Evolutionary conservation across 768 basidiomycete species (phyloP).

Genomic region (Leccinum longicurvipes): DNA sequence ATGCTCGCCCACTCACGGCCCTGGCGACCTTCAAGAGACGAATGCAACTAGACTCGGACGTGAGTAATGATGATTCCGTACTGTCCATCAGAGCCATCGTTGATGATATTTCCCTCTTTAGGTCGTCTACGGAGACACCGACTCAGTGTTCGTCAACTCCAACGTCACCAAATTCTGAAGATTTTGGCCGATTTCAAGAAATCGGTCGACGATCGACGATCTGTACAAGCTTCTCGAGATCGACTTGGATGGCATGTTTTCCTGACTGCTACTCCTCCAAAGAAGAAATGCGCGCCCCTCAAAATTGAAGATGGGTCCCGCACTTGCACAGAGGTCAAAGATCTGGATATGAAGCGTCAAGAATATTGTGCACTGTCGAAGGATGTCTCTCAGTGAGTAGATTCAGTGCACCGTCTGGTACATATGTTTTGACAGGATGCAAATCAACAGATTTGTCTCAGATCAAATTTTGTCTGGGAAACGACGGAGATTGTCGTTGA

Average conservation of each 20-base stretch:
- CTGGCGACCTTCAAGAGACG: conserved; percentile 97
- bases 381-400: conserved; percentile 80
- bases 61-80: conserved; percentile 38
- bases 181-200: conserved; percentile 93
- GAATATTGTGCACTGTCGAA: conserved; percentile 94
- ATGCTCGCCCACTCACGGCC: conserved; percentile 91
- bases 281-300: conserved; percentile 98
- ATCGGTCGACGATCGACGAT: conserved; percentile 93
- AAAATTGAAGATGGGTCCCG: conserved; percentile 84
- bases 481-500: conserved; percentile 86
- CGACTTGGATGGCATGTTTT: conserved; percentile 92
- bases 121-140: conserved; percentile 99
- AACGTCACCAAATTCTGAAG: conserved; percentile 86
- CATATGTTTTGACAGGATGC: conserved; percentile 1
- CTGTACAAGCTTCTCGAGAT: conserved; percentile 97
- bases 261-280: conserved; percentile 90
- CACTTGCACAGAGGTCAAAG: conserved; percentile 88
- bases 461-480: conserved; percentile 87
- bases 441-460: conserved; percentile 66
- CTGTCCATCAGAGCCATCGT: background rate
- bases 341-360: conserved; percentile 97
- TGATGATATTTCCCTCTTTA: conserved; percentile 29
- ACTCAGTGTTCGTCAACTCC: conserved; percentile 98
- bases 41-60: conserved; percentile 89
- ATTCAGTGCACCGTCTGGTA: background rate